Evolutionary conservation across 2,329 filamentous ascomycete genomes (phyloP).

Genomic region (Colletotrichum musicola): DNA sequence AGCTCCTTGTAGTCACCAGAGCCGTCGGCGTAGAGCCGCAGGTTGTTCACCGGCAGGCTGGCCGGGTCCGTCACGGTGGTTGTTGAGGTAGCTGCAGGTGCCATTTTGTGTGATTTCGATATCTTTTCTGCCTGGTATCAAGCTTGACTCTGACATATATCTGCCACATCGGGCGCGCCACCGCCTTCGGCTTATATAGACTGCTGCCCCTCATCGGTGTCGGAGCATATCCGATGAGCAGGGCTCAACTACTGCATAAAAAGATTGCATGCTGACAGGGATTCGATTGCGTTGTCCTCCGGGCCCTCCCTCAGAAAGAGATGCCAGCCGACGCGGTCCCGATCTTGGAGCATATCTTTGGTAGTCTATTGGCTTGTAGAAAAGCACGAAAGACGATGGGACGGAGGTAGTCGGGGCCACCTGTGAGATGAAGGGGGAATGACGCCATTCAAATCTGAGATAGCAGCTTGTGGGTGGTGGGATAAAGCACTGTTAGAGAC

Average conservation of each 20-base stretch:
- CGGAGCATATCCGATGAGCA: constrained; percentile 29
- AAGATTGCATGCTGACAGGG: constrained; percentile 56
- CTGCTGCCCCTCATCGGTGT: constrained; percentile 14
- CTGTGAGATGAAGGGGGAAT: constrained; percentile 18
- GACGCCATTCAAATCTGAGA: constrained; percentile 29
- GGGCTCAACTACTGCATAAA: not conserved
- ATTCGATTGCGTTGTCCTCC: constrained; percentile 59
- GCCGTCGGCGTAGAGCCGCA: constrained; percentile 50
- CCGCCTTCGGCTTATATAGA: constrained; percentile 30
- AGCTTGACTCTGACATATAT: not conserved
- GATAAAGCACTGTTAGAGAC: not conserved
- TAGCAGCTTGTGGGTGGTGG: constrained; percentile 6
- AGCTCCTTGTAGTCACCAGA: constrained; percentile 48
- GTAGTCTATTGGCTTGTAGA: constrained; percentile 17
- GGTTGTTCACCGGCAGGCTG: constrained; percentile 41
- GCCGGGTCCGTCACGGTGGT: constrained; percentile 43
- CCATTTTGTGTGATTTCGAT: constrained; percentile 44
- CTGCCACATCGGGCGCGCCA: not conserved
- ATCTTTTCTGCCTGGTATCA: not conserved
- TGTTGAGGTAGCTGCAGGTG: constrained; percentile 50
- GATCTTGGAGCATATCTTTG: not conserved
- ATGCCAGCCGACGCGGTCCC: constrained; percentile 24
- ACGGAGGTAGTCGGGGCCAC: not conserved
- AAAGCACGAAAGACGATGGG: constrained; percentile 7
- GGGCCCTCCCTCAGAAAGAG: not conserved